Evolutionary conservation across 2,329 filamentous ascomycete genomes (phyloP), one percentile per base, ranked within the genome.

Genomic region (Setomelanomma holmii): DNA sequence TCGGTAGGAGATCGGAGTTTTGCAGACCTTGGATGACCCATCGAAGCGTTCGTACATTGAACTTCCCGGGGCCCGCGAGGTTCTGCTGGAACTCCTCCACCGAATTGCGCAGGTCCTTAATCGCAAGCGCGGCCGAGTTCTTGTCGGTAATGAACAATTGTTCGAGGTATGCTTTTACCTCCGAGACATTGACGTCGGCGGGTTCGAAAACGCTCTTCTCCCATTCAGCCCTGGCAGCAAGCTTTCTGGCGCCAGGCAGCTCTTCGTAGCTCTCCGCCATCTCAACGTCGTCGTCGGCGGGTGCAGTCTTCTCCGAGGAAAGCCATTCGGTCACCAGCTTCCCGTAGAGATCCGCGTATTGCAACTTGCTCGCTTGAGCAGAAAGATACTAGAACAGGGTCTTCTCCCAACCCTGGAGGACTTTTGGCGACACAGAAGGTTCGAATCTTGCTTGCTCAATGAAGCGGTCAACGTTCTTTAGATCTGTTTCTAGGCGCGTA

Each of bases 1-100:
- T 69, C 4, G 76, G 75, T 3, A 83, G 71, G 0, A 82, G 68
- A 27, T 80, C 79, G 0, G 78, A 79, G 3, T 68, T 61, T 19
- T 78, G 61, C 2, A 84, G 74, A 0, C 79, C 76, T 10, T 74
- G 51, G 10, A 81, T 78, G 8, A 74, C 66, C 75, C 74, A 77
- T 21, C 59, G 63, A 17, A 83, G 58, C 1, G 68, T 73, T 0
- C 16, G 1, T 0, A 61, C 38, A 34, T 61, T 67, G 65, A 83
- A 78, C 30, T 64, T 63, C 16, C 42, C 52, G 2, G 60, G 51
- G 19, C 40, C 39, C 21, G 51, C 53, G 23, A 72, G 40, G n/a
- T 17, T 51, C 3, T n/a, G 46, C 33, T 71, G 66, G 21, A 71
- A 72, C 1, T 52, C 23, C 14, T 54, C 47, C 4, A 69, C 58